phyloP scores from a whole-genome alignment of 2,329 filamentous ascomycete genomes.

The Aspergillus novoparasiticus region DNA sequence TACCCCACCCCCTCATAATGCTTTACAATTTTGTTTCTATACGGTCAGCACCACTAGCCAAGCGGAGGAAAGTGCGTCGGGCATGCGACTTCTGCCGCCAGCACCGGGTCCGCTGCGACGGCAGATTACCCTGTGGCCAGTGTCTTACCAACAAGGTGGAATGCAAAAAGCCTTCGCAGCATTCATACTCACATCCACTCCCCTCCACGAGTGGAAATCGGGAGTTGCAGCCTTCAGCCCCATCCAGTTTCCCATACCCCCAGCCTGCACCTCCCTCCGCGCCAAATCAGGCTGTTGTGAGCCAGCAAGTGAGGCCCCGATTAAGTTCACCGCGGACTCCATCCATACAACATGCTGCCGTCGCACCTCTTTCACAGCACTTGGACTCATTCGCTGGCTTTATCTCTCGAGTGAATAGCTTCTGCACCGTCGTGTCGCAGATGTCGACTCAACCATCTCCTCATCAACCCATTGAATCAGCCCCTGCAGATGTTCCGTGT shows the following conservation, averaged over 20 bases:
- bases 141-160: slow-evolving; percentile 20
- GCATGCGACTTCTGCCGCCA: slow-evolving; percentile 27
- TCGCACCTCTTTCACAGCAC: neutral
- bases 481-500: neutral
- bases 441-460: neutral
- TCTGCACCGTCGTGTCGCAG: neutral
- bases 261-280: neutral
- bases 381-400: neutral
- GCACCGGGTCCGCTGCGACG: slow-evolving; percentile 26
- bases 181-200: neutral
- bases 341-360: neutral
- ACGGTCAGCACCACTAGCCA: neutral
- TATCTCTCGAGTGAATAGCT: neutral
- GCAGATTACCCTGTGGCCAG: slow-evolving; percentile 20
- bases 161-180: slow-evolving; percentile 4
- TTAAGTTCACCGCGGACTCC: neutral
- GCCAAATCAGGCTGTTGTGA: neutral
- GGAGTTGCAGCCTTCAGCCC: neutral
- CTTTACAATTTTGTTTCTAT: neutral
- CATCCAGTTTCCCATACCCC: neutral
- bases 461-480: neutral
- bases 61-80: slow-evolving; percentile 18
- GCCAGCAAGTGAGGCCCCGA: neutral
- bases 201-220: neutral
- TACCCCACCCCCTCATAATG: neutral